A percentile compares a stretch with the other conserved stretches of the same genome.
These are phyloP conservation scores for Paecilomyces sp. DNA, from an alignment of 2,329 filamentous ascomycete genomes.

Conservation along the genomic window DNA sequence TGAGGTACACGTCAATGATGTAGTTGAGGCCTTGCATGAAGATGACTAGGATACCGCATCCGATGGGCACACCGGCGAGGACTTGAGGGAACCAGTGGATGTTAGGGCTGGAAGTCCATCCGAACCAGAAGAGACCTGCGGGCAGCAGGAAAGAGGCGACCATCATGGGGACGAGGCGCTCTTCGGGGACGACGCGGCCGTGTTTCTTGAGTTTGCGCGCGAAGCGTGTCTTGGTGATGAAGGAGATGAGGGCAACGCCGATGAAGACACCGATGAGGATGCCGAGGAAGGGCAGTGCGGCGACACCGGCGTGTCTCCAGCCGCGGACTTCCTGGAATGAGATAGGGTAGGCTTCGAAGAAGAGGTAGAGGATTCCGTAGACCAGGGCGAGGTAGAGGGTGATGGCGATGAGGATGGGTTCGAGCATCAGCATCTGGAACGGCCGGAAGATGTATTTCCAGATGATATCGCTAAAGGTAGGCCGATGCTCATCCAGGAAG, in stretches of 20 bases:
- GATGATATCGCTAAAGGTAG: constrained; percentile 25
- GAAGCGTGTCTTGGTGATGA: constrained; percentile 24
- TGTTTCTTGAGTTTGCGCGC: constrained; percentile 10
- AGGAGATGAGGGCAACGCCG: constrained; percentile 21
- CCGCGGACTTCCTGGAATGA: constrained; percentile 34
- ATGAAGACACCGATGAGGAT: constrained; percentile 38
- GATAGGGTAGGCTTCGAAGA: constrained; percentile 30
- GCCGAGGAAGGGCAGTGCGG: constrained; percentile 40
- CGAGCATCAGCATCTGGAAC: constrained; percentile 35
- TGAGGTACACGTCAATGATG: constrained; percentile 35
- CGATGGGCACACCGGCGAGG: constrained; percentile 37
- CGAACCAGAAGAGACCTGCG: constrained; percentile 44
- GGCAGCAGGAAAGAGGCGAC: constrained; percentile 37
- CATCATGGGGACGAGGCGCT: constrained; percentile 41
- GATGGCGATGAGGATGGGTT: constrained; percentile 40
- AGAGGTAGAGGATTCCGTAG: constrained; percentile 24
- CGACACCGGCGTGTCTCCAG: constrained; percentile 33
- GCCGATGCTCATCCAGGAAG: constrained; percentile 30
- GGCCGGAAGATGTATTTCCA: constrained; percentile 35
- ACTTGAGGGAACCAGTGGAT: constrained; percentile 42
- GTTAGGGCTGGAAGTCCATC: constrained; percentile 37
- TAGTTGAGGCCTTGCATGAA: constrained; percentile 40
- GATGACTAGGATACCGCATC: constrained; percentile 35
- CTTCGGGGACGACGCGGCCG: constrained; percentile 30
- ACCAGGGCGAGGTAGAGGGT: constrained; percentile 33